A percentile compares a stretch with the other conserved stretches of the same genome.
phyloP scores from a whole-genome alignment of 202 grass and related monocot species.

The Cymbopogon flexuosus region DNA sequence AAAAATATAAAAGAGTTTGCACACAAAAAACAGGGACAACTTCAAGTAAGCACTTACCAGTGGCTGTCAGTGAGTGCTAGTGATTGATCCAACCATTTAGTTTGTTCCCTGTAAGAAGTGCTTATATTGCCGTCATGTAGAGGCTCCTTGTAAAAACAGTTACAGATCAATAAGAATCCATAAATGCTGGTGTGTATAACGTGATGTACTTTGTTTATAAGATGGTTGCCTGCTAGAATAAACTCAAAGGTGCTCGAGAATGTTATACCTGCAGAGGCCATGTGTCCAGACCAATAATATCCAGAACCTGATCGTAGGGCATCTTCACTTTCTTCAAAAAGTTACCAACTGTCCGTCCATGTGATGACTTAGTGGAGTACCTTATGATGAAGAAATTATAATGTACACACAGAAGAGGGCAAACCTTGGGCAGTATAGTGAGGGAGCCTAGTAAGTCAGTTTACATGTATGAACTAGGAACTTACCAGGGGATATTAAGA shows the following conservation, averaged over 20 bases:
- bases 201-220: neutral
- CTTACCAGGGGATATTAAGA: slow-evolving; percentile 71
- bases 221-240: neutral
- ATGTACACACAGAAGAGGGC: neutral
- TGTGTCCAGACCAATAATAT: slow-evolving; percentile 67
- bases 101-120: slow-evolving; percentile 42
- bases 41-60: slow-evolving; percentile 47
- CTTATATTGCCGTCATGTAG: slow-evolving; percentile 39
- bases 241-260: neutral
- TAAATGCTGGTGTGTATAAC: neutral
- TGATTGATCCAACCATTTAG: slow-evolving; percentile 49
- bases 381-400: slow-evolving; percentile 26
- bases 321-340: slow-evolving; percentile 74
- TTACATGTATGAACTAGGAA: neutral
- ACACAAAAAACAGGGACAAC: neutral
- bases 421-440: neutral
- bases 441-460: neutral
- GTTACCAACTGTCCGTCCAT: slow-evolving; percentile 40
- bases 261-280: slow-evolving; percentile 56
- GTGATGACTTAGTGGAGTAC: slow-evolving; percentile 56
- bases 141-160: slow-evolving; percentile 39
- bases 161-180: slow-evolving; percentile 22
- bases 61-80: slow-evolving; percentile 30
- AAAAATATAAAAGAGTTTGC: neutral
- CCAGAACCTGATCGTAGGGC: slow-evolving; percentile 46